These are phyloP conservation scores for Lichtheimia ornata DNA, from an alignment of 371 early-diverging fungal species.

Conservation along the genomic window DNA sequence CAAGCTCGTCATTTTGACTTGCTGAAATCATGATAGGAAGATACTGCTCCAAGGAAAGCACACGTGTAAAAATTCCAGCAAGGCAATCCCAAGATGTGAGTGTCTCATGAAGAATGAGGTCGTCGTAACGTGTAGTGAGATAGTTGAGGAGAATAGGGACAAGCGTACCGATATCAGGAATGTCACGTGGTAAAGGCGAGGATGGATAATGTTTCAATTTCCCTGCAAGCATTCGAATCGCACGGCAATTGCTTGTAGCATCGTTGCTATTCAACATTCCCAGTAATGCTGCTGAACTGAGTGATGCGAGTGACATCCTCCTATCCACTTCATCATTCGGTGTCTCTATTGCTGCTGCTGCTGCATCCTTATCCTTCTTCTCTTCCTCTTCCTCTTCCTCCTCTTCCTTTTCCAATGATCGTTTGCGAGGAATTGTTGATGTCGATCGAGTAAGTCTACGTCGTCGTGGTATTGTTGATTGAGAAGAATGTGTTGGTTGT, in stretches of 20 bases:
- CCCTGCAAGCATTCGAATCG: conserved; percentile 13
- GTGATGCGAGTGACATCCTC: not conserved
- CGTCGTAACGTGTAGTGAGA: conserved; percentile 8
- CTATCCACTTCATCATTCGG: too few species aligned
- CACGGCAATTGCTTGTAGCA: conserved; percentile 14
- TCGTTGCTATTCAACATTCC: conserved; percentile 23
- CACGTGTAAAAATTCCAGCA: conserved; percentile 25
- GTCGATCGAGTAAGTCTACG: too few species aligned
- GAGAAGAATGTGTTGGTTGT: too few species aligned
- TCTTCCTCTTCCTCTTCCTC: too few species aligned
- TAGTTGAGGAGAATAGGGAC: conserved; percentile 21
- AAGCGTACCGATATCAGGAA: conserved; percentile 24
- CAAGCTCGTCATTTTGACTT: not conserved
- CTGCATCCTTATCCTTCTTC: too few species aligned
- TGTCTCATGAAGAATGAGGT: conserved; percentile 14
- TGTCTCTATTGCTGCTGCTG: too few species aligned
- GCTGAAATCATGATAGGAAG: conserved; percentile 6
- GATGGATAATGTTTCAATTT: conserved; percentile 11
- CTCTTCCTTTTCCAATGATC: too few species aligned
- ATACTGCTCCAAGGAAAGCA: conserved; percentile 28
- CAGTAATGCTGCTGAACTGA: conserved; percentile 9
- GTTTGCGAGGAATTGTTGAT: too few species aligned
- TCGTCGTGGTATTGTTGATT: too few species aligned
- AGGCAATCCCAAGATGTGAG: conserved; percentile 43
- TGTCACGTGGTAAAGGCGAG: conserved; percentile 19